These are phyloP conservation scores for Botrytis tulipae DNA, from an alignment of 2,329 filamentous ascomycete species.

Conservation along the genomic window DNA sequence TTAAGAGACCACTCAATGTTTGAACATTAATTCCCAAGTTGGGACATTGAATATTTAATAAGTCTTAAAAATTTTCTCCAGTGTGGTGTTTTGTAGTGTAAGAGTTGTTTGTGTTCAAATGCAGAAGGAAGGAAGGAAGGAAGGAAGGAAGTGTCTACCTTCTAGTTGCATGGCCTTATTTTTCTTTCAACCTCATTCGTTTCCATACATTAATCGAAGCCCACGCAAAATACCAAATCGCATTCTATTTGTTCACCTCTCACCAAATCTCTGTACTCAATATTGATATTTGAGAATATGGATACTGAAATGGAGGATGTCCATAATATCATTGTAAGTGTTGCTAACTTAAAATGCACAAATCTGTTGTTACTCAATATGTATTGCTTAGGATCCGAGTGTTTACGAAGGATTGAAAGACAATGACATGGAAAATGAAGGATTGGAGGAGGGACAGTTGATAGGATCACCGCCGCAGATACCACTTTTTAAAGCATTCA, in stretches of 20 bases:
- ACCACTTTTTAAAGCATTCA: background rate
- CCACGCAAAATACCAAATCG: background rate
- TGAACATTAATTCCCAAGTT: background rate
- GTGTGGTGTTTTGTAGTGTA: background rate
- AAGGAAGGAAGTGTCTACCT: background rate
- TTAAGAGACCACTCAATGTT: background rate
- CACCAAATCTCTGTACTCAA: background rate
- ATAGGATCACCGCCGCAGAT: background rate
- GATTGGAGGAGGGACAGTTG: background rate
- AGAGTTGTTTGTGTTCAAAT: background rate
- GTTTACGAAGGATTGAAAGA: accelerated
- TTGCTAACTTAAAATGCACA: background rate
- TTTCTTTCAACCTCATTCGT: background rate
- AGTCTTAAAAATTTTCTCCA: background rate
- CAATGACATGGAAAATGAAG: background rate
- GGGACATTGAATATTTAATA: background rate
- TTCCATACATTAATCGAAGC: background rate
- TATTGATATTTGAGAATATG: background rate
- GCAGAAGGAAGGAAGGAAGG: background rate
- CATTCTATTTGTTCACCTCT: background rate
- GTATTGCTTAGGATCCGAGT: background rate
- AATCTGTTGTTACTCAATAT: background rate
- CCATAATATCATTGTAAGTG: background rate
- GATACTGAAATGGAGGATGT: background rate
- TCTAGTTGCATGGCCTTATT: too few species aligned